Evolutionary conservation across 2,329 filamentous ascomycete species (phyloP).

Genomic region (Trichoderma cornu-damae): DNA sequence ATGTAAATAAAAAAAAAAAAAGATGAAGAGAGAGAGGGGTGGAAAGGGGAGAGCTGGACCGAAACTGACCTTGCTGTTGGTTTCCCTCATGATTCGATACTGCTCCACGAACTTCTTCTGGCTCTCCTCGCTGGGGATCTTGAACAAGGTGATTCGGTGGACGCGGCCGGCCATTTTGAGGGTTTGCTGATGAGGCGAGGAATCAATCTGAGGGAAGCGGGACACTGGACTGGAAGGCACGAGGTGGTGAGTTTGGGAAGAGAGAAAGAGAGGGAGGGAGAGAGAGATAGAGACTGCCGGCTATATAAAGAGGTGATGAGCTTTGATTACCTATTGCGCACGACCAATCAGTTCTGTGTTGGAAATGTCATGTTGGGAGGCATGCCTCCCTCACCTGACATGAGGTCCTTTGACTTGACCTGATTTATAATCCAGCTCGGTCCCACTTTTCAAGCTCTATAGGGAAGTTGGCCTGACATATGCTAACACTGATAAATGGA

Average conservation of each 20-base stretch:
- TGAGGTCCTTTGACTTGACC: no score
- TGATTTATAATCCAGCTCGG: no score
- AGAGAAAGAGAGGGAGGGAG: background rate
- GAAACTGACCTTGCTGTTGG: conserved; percentile 40
- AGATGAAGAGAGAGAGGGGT: background rate
- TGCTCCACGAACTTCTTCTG: conserved; percentile 41
- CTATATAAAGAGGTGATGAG: background rate
- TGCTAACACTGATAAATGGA: no score
- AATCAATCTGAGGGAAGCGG: background rate
- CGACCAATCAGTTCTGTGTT: no score
- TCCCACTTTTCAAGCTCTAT: no score
- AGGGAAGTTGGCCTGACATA: no score
- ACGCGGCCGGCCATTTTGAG: conserved; percentile 38
- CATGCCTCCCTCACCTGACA: no score
- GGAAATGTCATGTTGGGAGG: no score
- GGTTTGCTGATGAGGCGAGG: background rate
- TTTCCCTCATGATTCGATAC: conserved; percentile 39
- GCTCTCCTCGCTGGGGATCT: conserved; percentile 42
- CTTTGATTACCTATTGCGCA: no score
- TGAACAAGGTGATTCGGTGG: conserved; percentile 51
- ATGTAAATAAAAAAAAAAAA: background rate
- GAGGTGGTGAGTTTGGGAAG: background rate
- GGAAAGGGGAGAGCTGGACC: conserved; percentile 7
- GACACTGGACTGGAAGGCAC: background rate
- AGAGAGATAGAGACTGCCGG: no score